phyloP scores from a whole-genome alignment of 139 green algal genomes.

The Gonium pectorale region DNA sequence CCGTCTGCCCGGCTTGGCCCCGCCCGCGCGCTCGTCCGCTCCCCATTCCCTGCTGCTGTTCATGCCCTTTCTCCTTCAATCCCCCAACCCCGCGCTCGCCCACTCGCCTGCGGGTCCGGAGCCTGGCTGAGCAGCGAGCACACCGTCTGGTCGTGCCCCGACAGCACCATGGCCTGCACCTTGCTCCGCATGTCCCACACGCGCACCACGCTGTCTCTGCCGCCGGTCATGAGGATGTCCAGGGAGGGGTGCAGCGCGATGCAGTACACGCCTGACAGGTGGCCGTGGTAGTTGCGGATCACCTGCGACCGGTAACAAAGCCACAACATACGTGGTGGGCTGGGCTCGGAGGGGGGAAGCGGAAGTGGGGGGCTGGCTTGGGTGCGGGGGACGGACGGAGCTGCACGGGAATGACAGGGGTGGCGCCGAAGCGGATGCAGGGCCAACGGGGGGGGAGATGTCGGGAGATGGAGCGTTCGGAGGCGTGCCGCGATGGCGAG shows the following conservation, averaged over 20 bases:
- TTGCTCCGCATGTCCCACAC: conserved; percentile 99
- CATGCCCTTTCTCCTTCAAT: background rate
- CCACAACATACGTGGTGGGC: no score
- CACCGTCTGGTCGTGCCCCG: conserved; percentile 96
- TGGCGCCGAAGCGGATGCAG: no score
- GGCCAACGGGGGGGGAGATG: no score
- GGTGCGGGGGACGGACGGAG: no score
- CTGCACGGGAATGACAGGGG: no score
- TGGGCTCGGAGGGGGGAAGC: no score
- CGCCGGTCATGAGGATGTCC: conserved; percentile 95
- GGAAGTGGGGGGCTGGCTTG: no score
- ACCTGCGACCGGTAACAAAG: conserved; percentile 87
- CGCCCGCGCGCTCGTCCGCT: no score
- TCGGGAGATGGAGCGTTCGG: no score
- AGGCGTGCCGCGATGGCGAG: no score
- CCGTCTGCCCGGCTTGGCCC: no score
- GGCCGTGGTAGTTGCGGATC: conserved; percentile 98
- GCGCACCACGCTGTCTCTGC: conserved; percentile 89
- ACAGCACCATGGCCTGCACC: conserved; percentile 70
- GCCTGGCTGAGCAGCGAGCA: conserved; percentile 87
- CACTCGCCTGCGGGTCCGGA: conserved; percentile 86
- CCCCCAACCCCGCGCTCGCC: background rate
- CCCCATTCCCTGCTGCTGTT: no score
- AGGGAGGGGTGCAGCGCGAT: conserved; percentile 96
- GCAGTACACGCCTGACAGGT: conserved; percentile 97